phyloP scores from a whole-genome alignment of 2,329 filamentous ascomycete genomes.

The Peltaster fructicola region DNA sequence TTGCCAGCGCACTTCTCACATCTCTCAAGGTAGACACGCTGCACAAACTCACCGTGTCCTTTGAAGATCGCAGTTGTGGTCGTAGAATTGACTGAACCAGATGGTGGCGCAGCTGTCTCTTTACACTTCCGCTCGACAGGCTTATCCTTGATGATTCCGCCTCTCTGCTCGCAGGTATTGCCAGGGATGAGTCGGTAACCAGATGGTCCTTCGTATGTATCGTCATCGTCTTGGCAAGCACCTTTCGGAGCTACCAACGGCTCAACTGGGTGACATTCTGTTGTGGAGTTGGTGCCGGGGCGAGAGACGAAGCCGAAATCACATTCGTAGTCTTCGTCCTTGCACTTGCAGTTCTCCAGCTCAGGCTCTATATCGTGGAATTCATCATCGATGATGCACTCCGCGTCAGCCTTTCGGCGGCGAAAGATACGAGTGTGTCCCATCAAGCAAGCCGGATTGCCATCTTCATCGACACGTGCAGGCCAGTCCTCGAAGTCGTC shows the following conservation, averaged over 20 bases:
- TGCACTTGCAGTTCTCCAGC: constrained; percentile 63
- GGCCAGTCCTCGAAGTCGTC: constrained; percentile 76
- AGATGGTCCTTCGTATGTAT: constrained; percentile 67
- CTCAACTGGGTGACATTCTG: constrained; percentile 49
- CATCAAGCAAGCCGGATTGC: constrained; percentile 80
- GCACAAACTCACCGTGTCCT: constrained; percentile 33
- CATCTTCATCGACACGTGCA: constrained; percentile 63
- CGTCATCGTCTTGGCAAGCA: constrained; percentile 52
- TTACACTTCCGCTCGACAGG: constrained; percentile 56
- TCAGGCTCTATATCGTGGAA: constrained; percentile 62
- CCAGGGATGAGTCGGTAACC: constrained; percentile 81
- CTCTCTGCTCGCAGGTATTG: constrained; percentile 27
- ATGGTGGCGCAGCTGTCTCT: constrained; percentile 38
- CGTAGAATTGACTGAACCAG: constrained; percentile 47
- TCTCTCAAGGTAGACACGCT: constrained; percentile 64
- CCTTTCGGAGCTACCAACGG: constrained; percentile 50
- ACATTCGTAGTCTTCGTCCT: constrained; percentile 78
- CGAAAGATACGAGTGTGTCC: constrained; percentile 79
- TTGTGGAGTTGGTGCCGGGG: constrained; percentile 46
- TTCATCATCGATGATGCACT: constrained; percentile 75
- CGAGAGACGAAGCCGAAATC: constrained; percentile 77
- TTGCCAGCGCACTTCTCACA: constrained; percentile 35
- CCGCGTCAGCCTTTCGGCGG: constrained; percentile 68
- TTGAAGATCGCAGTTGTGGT: constrained; percentile 48
- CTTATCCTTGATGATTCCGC: constrained; percentile 26